A percentile compares a stretch with the other conserved stretches of the same genome.
Evolutionary conservation across 129 eudicot genomes (phyloP).

Genomic region (Artemisia annua): DNA sequence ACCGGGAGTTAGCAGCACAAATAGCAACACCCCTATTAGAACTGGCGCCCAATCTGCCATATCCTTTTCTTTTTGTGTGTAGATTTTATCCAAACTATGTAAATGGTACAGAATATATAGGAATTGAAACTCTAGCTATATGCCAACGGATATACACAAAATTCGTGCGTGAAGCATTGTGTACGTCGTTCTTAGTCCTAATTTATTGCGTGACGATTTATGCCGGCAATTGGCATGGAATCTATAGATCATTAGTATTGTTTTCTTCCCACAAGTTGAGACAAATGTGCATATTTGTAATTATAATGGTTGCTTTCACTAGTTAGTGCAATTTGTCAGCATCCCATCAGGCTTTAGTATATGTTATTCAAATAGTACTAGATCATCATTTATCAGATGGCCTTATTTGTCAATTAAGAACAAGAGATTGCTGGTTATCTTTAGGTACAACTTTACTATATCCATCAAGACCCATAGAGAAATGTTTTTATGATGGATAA

Average conservation of each 20-base stretch:
- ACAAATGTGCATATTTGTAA: slow-evolving; percentile 13
- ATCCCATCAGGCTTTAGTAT: slow-evolving; percentile 9
- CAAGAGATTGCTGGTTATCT: neutral
- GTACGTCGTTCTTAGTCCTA: slow-evolving; percentile 21
- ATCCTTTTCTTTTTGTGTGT: neutral
- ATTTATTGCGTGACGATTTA: slow-evolving; percentile 26
- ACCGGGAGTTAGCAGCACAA: slow-evolving; percentile 56
- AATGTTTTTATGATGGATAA: neutral
- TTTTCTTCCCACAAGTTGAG: neutral
- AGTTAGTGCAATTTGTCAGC: slow-evolving; percentile 26
- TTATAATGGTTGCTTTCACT: slow-evolving; percentile 10
- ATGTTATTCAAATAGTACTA: neutral
- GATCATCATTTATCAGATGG: neutral
- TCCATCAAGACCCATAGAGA: neutral
- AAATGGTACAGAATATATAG: slow-evolving; percentile 29
- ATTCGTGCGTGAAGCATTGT: slow-evolving; percentile 19
- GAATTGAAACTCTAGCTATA: slow-evolving; percentile 11
- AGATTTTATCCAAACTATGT: slow-evolving; percentile 6
- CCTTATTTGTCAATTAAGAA: neutral
- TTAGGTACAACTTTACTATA: slow-evolving; percentile 2
- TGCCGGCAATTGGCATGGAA: slow-evolving; percentile 28
- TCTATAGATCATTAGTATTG: slow-evolving; percentile 2
- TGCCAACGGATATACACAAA: slow-evolving; percentile 31
- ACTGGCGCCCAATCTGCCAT: slow-evolving; percentile 80
- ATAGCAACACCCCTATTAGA: slow-evolving; percentile 52